Conservation (phyloP, 129 eudicot species). For the Centrapalus pauciflorus region DNA sequence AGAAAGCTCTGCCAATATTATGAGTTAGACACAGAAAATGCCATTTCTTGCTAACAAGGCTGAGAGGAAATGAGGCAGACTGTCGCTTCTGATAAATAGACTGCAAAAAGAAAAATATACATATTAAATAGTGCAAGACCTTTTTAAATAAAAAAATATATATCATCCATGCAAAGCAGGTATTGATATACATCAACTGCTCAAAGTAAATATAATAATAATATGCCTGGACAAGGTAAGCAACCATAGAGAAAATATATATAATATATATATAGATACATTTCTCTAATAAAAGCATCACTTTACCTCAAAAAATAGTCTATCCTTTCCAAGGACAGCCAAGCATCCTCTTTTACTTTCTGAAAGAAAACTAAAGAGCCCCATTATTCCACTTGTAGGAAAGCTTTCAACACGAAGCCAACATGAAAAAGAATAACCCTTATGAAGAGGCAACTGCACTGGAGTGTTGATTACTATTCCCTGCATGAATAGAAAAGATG, state of each 20-base stretch:
- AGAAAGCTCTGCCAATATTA: constrained; percentile 87
- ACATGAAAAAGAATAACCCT: constrained; percentile 94
- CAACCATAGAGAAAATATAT: background rate
- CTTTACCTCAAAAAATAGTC: constrained; percentile 75
- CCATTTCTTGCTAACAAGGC: constrained; percentile 76
- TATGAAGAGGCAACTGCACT: constrained; percentile 80
- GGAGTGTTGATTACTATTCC: constrained; percentile 77
- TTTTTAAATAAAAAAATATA: constrained; percentile 2
- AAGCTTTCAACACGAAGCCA: constrained; percentile 94
- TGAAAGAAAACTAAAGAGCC: constrained; percentile 85
- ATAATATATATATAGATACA: background rate
- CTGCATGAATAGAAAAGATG: constrained; percentile 40
- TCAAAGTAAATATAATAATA: background rate
- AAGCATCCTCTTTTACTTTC: constrained; percentile 80
- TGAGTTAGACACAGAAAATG: constrained; percentile 85
- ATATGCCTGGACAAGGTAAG: background rate
- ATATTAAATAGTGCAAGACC: background rate
- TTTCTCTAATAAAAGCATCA: background rate
- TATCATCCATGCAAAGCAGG: background rate
- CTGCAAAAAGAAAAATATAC: constrained; percentile 70
- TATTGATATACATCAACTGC: constrained; percentile 11
- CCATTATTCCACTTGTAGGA: constrained; percentile 83
- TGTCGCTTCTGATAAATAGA: constrained; percentile 87
- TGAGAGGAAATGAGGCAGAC: constrained; percentile 51
- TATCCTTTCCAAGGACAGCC: constrained; percentile 71